Conservation (phyloP, 805 yeast species). For the Spathaspora passalidarum region DNA sequence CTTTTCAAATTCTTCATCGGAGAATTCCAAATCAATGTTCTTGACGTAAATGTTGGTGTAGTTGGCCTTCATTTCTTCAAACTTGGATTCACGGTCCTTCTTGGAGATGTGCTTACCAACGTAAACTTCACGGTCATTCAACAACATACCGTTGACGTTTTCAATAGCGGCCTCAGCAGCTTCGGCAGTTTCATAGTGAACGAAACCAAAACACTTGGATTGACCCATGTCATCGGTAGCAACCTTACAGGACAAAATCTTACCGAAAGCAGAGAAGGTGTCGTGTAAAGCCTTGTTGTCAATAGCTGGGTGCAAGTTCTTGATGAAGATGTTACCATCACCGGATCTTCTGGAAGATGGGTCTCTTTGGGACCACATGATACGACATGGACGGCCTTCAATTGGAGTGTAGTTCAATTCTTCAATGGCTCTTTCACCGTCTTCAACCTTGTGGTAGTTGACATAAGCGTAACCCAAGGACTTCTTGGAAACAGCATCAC, state of each 20-base stretch:
- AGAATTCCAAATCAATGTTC: slow-evolving; percentile 72
- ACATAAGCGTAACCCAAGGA: slow-evolving; percentile 98
- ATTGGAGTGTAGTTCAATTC: slow-evolving; percentile 91
- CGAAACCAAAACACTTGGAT: slow-evolving; percentile 96
- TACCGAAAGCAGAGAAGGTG: slow-evolving; percentile 96
- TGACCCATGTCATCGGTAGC: slow-evolving; percentile 90
- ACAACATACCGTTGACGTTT: slow-evolving; percentile 96
- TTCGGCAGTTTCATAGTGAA: slow-evolving; percentile 90
- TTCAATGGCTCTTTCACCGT: slow-evolving; percentile 92
- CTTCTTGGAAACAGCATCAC: slow-evolving; percentile 95
- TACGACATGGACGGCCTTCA: slow-evolving; percentile 96
- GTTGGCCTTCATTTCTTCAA: slow-evolving; percentile 85
- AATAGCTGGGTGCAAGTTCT: slow-evolving; percentile 96
- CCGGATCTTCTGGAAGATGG: slow-evolving; percentile 94
- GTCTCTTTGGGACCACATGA: slow-evolving; percentile 99
- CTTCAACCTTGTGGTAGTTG: slow-evolving; percentile 84
- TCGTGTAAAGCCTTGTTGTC: slow-evolving; percentile 99
- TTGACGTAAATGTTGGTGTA: slow-evolving; percentile 96
- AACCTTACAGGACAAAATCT: slow-evolving; percentile 93
- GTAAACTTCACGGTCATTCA: slow-evolving; percentile 92
- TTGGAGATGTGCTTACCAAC: slow-evolving; percentile 93
- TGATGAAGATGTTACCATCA: slow-evolving; percentile 94
- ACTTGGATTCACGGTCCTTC: slow-evolving; percentile 91
- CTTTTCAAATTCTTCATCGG: slow-evolving; percentile 67
- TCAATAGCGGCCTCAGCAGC: slow-evolving; percentile 94